Evolutionary conservation across 805 yeast genomes (phyloP).

Genomic region (Isabelozyma rhagii): DNA sequence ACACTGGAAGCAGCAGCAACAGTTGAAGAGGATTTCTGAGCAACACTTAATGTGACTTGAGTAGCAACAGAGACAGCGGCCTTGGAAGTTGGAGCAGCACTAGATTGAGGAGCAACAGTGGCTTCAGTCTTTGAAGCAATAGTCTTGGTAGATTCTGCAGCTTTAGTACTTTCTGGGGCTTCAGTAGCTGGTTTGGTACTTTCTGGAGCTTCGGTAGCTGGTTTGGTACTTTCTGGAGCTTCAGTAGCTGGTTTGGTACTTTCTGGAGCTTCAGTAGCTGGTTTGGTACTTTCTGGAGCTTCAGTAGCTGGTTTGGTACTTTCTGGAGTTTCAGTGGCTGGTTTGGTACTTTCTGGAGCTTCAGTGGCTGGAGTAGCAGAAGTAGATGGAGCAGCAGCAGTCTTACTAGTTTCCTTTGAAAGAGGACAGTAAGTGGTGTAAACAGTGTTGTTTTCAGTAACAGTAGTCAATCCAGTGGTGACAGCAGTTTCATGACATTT

Average conservation of each 20-base stretch:
- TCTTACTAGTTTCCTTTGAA: neutral
- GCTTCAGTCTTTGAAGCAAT: constrained; percentile 5
- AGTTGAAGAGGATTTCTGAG: neutral
- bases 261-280: constrained; percentile 5
- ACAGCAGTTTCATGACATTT: constrained; percentile 13
- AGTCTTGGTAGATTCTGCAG: constrained; percentile 1
- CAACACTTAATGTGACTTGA: neutral
- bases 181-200: neutral
- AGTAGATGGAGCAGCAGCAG: constrained; percentile 3
- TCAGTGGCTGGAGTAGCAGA: constrained; percentile 2
- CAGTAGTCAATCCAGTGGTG: constrained; percentile 1
- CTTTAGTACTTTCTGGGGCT: neutral
- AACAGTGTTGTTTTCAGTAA: constrained; percentile 8
- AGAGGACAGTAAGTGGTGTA: constrained; percentile 23
- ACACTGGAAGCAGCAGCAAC: constrained; percentile 1
- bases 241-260: neutral
- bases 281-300: constrained; percentile 5
- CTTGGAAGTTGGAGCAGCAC: neutral
- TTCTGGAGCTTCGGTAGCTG: constrained; percentile 5
- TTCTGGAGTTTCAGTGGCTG: constrained; percentile 1
- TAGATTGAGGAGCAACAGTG: constrained; percentile 3
- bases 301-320: constrained; percentile 5
- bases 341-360: constrained; percentile 1
- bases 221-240: constrained; percentile 3
- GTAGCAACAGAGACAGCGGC: constrained; percentile 1